These are phyloP conservation scores for Prunus padus DNA, from an alignment of 306 rosid species.

Conservation along the genomic window DNA sequence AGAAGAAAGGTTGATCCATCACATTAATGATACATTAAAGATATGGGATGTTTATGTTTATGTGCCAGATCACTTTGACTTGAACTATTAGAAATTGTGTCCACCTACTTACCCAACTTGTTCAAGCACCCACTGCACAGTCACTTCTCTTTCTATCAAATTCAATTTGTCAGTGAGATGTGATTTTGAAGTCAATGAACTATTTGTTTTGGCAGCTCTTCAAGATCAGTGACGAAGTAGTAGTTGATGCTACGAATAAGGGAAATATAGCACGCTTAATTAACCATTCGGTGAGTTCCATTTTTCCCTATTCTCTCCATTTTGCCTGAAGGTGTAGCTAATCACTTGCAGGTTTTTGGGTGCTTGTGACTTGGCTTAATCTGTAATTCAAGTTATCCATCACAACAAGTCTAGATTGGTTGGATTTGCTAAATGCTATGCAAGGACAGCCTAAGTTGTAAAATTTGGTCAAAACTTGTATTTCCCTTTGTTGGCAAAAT, in stretches of 20 bases:
- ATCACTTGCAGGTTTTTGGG: background rate
- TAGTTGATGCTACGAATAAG: slow-evolving; percentile 73
- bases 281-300: slow-evolving; percentile 82
- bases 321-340: background rate
- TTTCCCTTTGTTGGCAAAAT: no score
- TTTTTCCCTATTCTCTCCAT: background rate
- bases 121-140: background rate
- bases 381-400: background rate
- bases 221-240: slow-evolving; percentile 95
- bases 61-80: background rate
- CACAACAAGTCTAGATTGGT: background rate
- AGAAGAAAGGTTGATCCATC: background rate
- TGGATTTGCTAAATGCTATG: background rate
- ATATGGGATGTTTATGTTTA: background rate
- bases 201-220: slow-evolving; percentile 69
- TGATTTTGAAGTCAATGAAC: slow-evolving; percentile 21
- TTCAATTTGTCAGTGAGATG: background rate
- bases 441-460: background rate
- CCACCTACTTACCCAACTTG: background rate
- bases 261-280: slow-evolving; percentile 95
- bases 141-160: background rate
- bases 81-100: background rate
- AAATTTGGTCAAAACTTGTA: background rate
- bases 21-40: background rate
- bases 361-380: background rate